Evolutionary conservation across 495 filamentous ascomycete species (phyloP).

Genomic region (Penicillium diatomitis): DNA sequence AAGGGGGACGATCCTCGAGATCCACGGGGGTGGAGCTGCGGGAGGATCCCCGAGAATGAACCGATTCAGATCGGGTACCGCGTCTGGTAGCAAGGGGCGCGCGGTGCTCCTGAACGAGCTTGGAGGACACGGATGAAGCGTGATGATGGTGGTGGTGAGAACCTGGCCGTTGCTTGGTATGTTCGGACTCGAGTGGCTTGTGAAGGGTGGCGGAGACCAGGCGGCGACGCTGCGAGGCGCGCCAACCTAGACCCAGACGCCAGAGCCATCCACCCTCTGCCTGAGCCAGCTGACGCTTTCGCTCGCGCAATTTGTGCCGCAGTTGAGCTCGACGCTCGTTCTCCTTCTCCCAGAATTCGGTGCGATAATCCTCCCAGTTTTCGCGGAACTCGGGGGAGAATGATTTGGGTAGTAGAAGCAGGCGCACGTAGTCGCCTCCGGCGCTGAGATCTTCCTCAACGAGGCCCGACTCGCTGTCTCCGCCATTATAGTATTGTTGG

Average conservation of each 20-base stretch:
- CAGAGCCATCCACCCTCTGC: constrained; percentile 71
- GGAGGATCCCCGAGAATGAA: constrained; percentile 40
- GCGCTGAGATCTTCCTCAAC: constrained; percentile 75
- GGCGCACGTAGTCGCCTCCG: constrained; percentile 83
- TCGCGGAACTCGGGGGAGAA: constrained; percentile 94
- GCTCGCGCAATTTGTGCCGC: constrained; percentile 54
- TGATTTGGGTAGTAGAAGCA: constrained; percentile 85
- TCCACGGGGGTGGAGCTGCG: constrained; percentile 41
- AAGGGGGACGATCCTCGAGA: constrained; percentile 29
- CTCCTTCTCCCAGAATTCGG: constrained; percentile 94
- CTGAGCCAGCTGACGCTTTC: constrained; percentile 54
- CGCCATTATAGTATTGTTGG: constrained; percentile 29
- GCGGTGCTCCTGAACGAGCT: constrained; percentile 26
- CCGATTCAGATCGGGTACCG: constrained; percentile 32
- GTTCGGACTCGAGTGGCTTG: constrained; percentile 14
- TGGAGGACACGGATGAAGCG: constrained; percentile 22
- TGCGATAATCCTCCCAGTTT: constrained; percentile 89
- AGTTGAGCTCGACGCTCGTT: constrained; percentile 77
- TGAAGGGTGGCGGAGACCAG: constrained; percentile 24
- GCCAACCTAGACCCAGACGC: constrained; percentile 58
- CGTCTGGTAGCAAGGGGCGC: constrained; percentile 21
- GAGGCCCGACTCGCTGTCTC: constrained; percentile 47
- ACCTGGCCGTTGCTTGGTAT: constrained; percentile 13
- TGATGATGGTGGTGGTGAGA: constrained; percentile 26
- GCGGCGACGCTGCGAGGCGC: constrained; percentile 41